These are phyloP conservation scores for Pythium aphanidermatum DNA, from an alignment of 352 stramenopile genomes.

Conservation along the genomic window DNA sequence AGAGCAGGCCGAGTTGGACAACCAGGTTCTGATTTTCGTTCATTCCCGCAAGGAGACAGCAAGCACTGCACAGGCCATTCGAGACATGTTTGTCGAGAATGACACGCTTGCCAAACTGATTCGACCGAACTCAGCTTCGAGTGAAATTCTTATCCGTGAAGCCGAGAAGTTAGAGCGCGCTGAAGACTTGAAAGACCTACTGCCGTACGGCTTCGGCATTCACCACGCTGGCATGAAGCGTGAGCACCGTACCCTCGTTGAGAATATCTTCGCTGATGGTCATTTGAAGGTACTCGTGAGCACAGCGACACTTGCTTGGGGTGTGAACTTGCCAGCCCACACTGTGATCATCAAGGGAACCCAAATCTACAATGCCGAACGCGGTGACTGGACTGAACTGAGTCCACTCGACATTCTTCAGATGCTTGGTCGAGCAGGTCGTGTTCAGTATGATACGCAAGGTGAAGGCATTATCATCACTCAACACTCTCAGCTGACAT, in stretches of 20 bases:
- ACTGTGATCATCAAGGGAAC: constrained; percentile 99
- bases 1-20: constrained; percentile 90
- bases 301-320: constrained; percentile 99
- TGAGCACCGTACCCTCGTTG: constrained; percentile 96
- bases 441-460: constrained; percentile 97
- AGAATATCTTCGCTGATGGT: constrained; percentile 97
- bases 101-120: constrained; percentile 94
- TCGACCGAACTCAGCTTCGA: constrained; percentile 70
- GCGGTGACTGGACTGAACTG: constrained; percentile 97
- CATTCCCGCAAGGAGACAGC: constrained; percentile 98
- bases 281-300: constrained; percentile 97
- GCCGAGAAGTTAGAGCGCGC: constrained; percentile 91
- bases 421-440: constrained; percentile 98
- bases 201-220: constrained; percentile 98
- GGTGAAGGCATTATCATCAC: constrained; percentile 99
- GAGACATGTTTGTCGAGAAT: constrained; percentile 94
- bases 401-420: constrained; percentile 98
- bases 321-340: constrained; percentile 99
- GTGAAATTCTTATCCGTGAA: constrained; percentile 93
- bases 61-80: constrained; percentile 95
- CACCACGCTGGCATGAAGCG: constrained; percentile 99
- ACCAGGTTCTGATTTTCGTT: constrained; percentile 99
- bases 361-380: constrained; percentile 99
- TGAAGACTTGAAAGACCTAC: constrained; percentile 97
- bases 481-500: constrained; percentile 97